Percentiles rank a stretch among this genome's conserved stretches.
Evolutionary conservation across 2,329 filamentous ascomycete genomes (phyloP).

Genomic region (Ceratocystis diversiconidia): DNA sequence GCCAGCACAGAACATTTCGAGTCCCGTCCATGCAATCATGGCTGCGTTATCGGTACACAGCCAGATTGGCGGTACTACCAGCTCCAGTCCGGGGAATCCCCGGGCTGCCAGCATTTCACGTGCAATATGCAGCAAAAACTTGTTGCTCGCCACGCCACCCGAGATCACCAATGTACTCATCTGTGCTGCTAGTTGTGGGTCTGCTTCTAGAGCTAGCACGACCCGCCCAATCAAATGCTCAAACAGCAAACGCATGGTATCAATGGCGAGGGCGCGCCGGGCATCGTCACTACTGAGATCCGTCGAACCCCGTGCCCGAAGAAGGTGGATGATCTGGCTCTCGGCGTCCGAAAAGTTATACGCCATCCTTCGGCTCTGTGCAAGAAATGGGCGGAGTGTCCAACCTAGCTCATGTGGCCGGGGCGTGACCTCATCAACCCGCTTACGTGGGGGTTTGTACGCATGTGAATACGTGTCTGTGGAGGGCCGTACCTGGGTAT

Average conservation of each 20-base stretch:
- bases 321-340: constrained; percentile 46
- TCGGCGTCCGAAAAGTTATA: constrained; percentile 66
- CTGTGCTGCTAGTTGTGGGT: constrained; percentile 21
- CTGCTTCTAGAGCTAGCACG: constrained; percentile 34
- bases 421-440: constrained; percentile 42
- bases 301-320: constrained; percentile 29
- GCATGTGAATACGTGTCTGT: constrained; percentile 24
- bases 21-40: constrained; percentile 90
- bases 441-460: constrained; percentile 45
- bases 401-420: constrained; percentile 36
- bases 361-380: constrained; percentile 40
- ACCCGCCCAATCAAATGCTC: constrained; percentile 72
- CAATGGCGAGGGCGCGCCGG: constrained; percentile 53
- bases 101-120: constrained; percentile 45
- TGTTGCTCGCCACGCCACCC: constrained; percentile 81
- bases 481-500: background rate
- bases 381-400: constrained; percentile 54
- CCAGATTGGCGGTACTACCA: constrained; percentile 60
- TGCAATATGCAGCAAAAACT: constrained; percentile 57
- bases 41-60: constrained; percentile 92
- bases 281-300: constrained; percentile 29
- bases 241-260: constrained; percentile 68
- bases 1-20: constrained; percentile 80
- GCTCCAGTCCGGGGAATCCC: constrained; percentile 44
- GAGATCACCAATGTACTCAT: constrained; percentile 61